These are phyloP conservation scores for Wickerhamomyces ciferrii DNA, from an alignment of 805 yeast species.

Conservation along the genomic window DNA sequence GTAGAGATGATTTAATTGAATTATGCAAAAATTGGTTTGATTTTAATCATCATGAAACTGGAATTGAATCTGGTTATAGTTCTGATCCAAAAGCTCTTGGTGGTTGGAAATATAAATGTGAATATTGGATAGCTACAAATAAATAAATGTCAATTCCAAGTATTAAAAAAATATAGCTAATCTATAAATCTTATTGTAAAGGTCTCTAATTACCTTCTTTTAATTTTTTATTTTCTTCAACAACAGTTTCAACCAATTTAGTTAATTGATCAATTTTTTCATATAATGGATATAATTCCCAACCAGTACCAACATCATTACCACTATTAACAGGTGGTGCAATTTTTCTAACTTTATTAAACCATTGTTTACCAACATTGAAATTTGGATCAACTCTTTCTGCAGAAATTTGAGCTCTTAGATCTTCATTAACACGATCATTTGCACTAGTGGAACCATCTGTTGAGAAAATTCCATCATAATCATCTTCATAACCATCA, in stretches of 20 bases:
- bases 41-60: constrained; percentile 37
- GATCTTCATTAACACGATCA: constrained; percentile 28
- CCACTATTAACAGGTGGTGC: constrained; percentile 61
- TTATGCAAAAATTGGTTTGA: constrained; percentile 46
- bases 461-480: constrained; percentile 24
- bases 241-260: constrained; percentile 13
- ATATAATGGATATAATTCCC: constrained; percentile 58
- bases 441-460: constrained; percentile 20
- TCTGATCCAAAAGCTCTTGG: constrained; percentile 46
- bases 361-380: constrained; percentile 49
- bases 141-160: background rate
- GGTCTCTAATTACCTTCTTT: no score
- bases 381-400: constrained; percentile 69
- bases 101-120: constrained; percentile 53
- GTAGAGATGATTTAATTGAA: constrained; percentile 47
- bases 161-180: no score
- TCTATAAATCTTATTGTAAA: no score
- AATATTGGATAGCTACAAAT: constrained; percentile 60
- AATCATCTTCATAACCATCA: constrained; percentile 55
- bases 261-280: constrained; percentile 38
- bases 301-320: constrained; percentile 46
- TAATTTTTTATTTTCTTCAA: constrained; percentile 14
- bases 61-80: constrained; percentile 47
- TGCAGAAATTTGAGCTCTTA: constrained; percentile 52
- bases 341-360: constrained; percentile 37